Evolutionary conservation across 805 yeast genomes (phyloP).

Genomic region (Zygosaccharomyces lentus): DNA sequence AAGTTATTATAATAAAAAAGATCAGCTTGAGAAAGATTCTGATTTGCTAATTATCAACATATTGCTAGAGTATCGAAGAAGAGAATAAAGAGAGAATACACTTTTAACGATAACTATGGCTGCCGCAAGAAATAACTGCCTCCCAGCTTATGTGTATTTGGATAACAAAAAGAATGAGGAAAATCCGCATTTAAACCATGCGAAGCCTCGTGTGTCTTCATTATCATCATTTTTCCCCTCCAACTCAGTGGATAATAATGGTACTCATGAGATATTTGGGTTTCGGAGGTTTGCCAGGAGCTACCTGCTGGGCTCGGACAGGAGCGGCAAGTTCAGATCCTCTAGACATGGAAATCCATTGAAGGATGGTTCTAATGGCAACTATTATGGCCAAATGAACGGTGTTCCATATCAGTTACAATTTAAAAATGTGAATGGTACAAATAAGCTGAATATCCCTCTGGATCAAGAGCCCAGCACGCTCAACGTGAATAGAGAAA

Average conservation of each 20-base stretch:
- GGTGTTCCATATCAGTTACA: neutral
- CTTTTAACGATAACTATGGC: slow-evolving; percentile 1
- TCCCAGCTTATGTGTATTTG: slow-evolving; percentile 4
- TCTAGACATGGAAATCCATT: slow-evolving; percentile 1
- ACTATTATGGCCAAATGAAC: neutral
- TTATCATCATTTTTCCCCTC: slow-evolving; percentile 17
- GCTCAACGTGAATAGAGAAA: slow-evolving; percentile 8
- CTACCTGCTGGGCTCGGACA: slow-evolving; percentile 18
- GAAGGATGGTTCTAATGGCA: neutral
- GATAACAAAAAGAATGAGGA: slow-evolving; percentile 6
- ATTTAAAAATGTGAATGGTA: neutral
- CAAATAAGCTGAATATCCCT: neutral
- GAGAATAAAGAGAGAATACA: neutral
- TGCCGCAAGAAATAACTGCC: slow-evolving; percentile 7
- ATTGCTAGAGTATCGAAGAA: neutral
- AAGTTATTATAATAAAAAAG: slow-evolving; percentile 3
- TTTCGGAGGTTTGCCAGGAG: slow-evolving; percentile 28
- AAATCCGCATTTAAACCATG: neutral
- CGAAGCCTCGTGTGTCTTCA: slow-evolving; percentile 12
- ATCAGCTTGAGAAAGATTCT: neutral
- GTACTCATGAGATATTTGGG: slow-evolving; percentile 24
- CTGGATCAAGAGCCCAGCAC: slow-evolving; percentile 5
- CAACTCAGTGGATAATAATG: slow-evolving; percentile 8
- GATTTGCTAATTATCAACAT: slow-evolving; percentile 1
- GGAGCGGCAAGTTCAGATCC: slow-evolving; percentile 2